Evolutionary conservation across 768 basidiomycete genomes (phyloP).

Genomic region (Sporobolomyces roseus): DNA sequence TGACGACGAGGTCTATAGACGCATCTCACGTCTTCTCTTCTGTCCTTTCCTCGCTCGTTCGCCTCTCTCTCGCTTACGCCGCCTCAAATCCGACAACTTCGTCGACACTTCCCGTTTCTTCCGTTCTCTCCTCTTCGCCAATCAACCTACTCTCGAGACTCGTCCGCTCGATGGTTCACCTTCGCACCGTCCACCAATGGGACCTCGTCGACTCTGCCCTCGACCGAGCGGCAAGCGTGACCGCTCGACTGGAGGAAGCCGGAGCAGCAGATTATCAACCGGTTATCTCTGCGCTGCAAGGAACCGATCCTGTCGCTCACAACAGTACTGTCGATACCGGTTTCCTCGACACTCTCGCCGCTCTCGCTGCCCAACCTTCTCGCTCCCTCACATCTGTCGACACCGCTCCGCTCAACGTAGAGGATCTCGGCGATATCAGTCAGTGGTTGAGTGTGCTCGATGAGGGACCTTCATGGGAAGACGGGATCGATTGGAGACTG

Average conservation of each 20-base stretch:
- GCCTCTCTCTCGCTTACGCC: conserved; percentile 36
- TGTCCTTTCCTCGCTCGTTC: conserved; percentile 37
- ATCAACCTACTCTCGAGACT: conserved; percentile 22
- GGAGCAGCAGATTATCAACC: conserved; percentile 1
- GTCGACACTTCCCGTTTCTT: accelerated
- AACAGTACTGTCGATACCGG: neutral
- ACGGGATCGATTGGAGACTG: neutral
- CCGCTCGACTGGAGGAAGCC: neutral
- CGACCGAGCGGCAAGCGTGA: conserved; percentile 18
- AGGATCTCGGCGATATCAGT: conserved; percentile 15
- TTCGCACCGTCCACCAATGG: neutral
- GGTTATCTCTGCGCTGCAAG: neutral
- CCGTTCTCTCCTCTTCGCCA: neutral
- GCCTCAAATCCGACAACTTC: neutral
- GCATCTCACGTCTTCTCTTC: conserved; percentile 37
- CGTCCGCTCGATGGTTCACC: neutral
- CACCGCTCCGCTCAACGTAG: neutral
- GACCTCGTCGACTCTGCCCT: conserved; percentile 24
- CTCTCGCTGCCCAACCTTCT: neutral
- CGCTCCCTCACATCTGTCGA: neutral
- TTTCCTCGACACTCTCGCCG: neutral
- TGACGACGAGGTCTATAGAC: conserved; percentile 10
- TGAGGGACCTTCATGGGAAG: neutral
- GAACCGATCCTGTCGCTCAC: neutral
- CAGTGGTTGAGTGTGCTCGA: conserved; percentile 27